Evolutionary conservation across 257 asterid species (phyloP).

Genomic region (Capsicum pubescens): DNA sequence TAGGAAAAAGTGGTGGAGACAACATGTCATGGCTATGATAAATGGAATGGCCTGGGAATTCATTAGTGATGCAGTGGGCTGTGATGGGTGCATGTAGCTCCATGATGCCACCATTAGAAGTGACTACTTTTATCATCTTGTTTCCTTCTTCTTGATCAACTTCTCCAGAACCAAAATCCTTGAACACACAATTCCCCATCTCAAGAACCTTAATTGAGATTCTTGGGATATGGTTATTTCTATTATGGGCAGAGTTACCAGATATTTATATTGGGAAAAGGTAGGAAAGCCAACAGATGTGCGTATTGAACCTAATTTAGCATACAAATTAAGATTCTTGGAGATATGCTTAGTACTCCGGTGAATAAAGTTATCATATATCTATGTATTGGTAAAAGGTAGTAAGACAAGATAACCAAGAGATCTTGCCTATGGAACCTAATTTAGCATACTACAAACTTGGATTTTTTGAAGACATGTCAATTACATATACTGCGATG

Average conservation of each 20-base stretch:
- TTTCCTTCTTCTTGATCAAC: conserved; percentile 33
- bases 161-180: conserved; percentile 33
- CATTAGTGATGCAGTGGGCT: conserved; percentile 57
- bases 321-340: not conserved
- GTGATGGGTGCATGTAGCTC: conserved; percentile 62
- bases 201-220: not conserved
- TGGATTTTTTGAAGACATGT: not conserved
- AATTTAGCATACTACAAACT: not conserved
- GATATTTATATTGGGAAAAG: too few relatives aligned
- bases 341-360: not conserved
- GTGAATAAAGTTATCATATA: not conserved
- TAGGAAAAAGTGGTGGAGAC: conserved; percentile 50
- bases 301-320: not conserved
- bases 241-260: too few relatives aligned
- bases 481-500: not conserved
- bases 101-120: conserved; percentile 55
- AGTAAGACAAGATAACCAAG: not conserved
- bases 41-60: conserved; percentile 57
- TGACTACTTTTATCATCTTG: conserved; percentile 45
- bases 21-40: conserved; percentile 42
- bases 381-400: not conserved
- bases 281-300: too few relatives aligned
- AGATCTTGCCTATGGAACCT: not conserved
- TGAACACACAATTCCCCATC: conserved; percentile 55
- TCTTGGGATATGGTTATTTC: not conserved